Conservation (phyloP, 768 basidiomycete genomes). For the Nidula microcarpa region DNA sequence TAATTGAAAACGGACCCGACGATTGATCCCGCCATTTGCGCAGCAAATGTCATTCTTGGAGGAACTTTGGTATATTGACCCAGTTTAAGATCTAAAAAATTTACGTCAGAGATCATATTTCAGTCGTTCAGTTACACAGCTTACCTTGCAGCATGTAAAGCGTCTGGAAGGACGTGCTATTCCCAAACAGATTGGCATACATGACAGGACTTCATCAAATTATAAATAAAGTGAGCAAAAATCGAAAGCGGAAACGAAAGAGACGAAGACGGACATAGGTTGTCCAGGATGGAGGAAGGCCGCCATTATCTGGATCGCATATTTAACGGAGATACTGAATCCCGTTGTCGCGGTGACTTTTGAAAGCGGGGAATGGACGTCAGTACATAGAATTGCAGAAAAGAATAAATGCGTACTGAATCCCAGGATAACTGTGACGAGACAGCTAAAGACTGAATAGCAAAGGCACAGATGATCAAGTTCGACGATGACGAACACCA, state of each 20-base stretch:
- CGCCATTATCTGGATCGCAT: slow-evolving; percentile 47
- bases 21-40: slow-evolving; percentile 47
- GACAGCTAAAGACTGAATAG: slow-evolving; percentile 20
- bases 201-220: slow-evolving; percentile 35
- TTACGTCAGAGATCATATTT: background rate
- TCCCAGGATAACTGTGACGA: slow-evolving; percentile 35
- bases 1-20: slow-evolving; percentile 51
- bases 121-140: background rate
- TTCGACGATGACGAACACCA: background rate
- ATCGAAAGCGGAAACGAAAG: background rate
- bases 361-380: background rate
- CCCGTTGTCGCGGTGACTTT: slow-evolving; percentile 8
- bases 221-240: background rate
- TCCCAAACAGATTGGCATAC: slow-evolving; percentile 55
- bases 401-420: slow-evolving; percentile 27
- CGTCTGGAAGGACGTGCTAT: slow-evolving; percentile 50
- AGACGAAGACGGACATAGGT: slow-evolving; percentile 30
- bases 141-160: slow-evolving; percentile 47
- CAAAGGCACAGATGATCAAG: background rate
- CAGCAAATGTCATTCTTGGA: slow-evolving; percentile 43
- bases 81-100: slow-evolving; percentile 35
- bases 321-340: slow-evolving; percentile 45
- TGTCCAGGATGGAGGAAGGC: slow-evolving; percentile 47
- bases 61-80: slow-evolving; percentile 55
- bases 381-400: slow-evolving; percentile 1